phyloP scores from a whole-genome alignment of 192 early-diverging fungal species.

The Backusella liffmaniae region DNA sequence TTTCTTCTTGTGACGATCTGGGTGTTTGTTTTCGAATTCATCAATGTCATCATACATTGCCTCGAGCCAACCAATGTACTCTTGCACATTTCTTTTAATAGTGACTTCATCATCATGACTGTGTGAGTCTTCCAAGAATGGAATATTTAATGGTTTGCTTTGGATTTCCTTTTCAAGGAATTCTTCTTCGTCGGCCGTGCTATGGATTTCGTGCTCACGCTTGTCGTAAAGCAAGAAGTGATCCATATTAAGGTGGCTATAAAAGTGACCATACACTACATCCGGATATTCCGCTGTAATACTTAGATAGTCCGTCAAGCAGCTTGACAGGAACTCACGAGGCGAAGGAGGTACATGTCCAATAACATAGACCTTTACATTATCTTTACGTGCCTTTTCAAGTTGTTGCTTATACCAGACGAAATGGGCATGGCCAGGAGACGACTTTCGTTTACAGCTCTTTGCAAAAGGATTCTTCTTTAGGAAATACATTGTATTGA shows the following conservation, averaged over 20 bases:
- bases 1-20: constrained; percentile 16
- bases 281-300: constrained; percentile 46
- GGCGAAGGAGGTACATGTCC: constrained; percentile 65
- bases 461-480: constrained; percentile 65
- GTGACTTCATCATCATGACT: constrained; percentile 24
- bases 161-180: background rate
- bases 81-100: constrained; percentile 16
- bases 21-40: constrained; percentile 31
- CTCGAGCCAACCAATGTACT: constrained; percentile 18
- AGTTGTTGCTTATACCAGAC: constrained; percentile 68
- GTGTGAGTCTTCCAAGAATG: background rate
- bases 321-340: constrained; percentile 39
- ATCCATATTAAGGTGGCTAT: constrained; percentile 75
- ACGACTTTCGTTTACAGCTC: constrained; percentile 44
- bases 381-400: constrained; percentile 39
- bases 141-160: background rate
- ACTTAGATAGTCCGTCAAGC: constrained; percentile 37
- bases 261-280: constrained; percentile 63
- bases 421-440: constrained; percentile 46
- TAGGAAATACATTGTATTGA: constrained; percentile 75
- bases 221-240: constrained; percentile 25
- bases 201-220: background rate
- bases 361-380: constrained; percentile 53
- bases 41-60: constrained; percentile 1
- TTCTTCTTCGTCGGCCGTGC: background rate